Evolutionary conservation across 1,284 basidiomycete species (phyloP).

Genomic region (Cryptococcus sp.): DNA sequence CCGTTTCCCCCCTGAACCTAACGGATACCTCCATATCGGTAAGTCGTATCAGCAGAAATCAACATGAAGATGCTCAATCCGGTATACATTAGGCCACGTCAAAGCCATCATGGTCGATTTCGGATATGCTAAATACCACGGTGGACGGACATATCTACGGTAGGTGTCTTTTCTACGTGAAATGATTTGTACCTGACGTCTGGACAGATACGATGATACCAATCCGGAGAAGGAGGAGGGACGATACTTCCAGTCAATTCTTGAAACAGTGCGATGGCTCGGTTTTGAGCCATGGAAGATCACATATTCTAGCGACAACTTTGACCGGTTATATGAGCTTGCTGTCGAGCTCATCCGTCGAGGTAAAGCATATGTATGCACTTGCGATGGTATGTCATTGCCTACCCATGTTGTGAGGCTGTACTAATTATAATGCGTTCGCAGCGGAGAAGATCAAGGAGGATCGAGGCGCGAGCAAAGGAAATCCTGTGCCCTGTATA

Average conservation of each 20-base stretch:
- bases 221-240: constrained; percentile 98
- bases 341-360: constrained; percentile 88
- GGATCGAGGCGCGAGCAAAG: constrained; percentile 79
- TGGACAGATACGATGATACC: constrained; percentile 80
- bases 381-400: constrained; percentile 77
- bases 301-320: constrained; percentile 98
- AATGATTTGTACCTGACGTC: constrained; percentile 1
- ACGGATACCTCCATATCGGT: constrained; percentile 91
- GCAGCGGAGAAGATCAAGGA: constrained; percentile 87
- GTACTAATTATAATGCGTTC: not conserved
- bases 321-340: constrained; percentile 81
- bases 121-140: constrained; percentile 90
- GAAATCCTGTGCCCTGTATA: constrained; percentile 79
- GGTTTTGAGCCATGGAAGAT: constrained; percentile 99
- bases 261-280: constrained; percentile 95
- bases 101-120: constrained; percentile 99
- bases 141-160: constrained; percentile 87
- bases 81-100: constrained; percentile 67
- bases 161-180: constrained; percentile 17
- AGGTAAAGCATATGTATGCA: constrained; percentile 93
- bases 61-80: not conserved
- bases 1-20: constrained; percentile 98
- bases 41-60: constrained; percentile 7
- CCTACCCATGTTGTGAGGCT: not conserved
- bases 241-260: constrained; percentile 91